Base-by-base conservation (phyloP, 148 eudicot species). In the Amaranthus cruentus region DNA sequence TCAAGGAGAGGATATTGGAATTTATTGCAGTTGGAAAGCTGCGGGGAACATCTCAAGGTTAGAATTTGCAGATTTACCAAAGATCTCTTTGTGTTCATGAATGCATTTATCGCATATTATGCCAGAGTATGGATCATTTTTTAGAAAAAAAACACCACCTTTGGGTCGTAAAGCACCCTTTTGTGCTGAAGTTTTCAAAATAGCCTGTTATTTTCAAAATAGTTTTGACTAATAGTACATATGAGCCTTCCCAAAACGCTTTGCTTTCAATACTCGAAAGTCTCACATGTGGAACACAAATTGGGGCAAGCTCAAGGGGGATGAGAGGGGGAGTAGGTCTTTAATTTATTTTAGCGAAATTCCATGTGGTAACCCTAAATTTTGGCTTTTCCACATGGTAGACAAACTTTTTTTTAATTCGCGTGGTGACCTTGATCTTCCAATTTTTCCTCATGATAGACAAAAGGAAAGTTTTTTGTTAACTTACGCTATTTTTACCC, bases 21-120 rank as follows among this genome's bases (percentile, higher is more conserved):
- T 95, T 95, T 74, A 91, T 95, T 72, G 98, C 98, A 5, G 98
- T 95, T 50, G 98, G 98, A 80, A 95, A 95, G 78, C 87, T 95
- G 71, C 86, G 98, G 84, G 98, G 98, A 86, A 84, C 84, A 55
- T 80, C 98, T 64, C 98, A 95, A 89, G 98, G 98, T 91, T 73
- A 62, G 79, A 76, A 62, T 14, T 67, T 51, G 21, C 56, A 42
- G 5, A 61, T 14, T 67, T 51, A 50, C 56, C 55, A 7, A 61
- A 49, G 65, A 51, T 69, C 7, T 70, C 15, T 67, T 42, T 63
- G 46, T 62, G 57, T 54, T 55, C 15, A 38, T 66, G 38, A 28
- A 28, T 28, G 38, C 68, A 67, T 48, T 51, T 48, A 10, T 48
- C 15, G 11, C 15, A 12, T 56, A 1, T 7, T 14, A 7, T 12